Evolutionary conservation across 768 basidiomycete species (phyloP).

Genomic region (Hypsizygus marmoreus): DNA sequence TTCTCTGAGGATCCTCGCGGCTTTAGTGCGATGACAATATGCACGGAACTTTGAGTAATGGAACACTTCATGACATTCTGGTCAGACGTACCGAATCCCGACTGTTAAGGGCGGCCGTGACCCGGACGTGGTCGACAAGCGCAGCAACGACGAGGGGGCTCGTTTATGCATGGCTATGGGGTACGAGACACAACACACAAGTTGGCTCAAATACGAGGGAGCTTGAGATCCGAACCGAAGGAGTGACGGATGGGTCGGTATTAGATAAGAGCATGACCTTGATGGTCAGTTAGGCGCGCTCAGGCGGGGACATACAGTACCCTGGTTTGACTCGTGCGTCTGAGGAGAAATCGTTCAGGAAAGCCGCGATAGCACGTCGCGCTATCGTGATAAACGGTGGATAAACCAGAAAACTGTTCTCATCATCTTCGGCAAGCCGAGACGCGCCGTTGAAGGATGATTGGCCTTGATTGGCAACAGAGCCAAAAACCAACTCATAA

Average conservation of each 20-base stretch:
- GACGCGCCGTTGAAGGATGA: slow-evolving; percentile 9
- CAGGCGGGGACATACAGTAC: not conserved
- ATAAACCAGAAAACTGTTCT: too few relatives aligned
- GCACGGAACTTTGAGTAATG: not conserved
- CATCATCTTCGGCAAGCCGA: too few relatives aligned
- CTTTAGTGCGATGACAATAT: slow-evolving; percentile 27
- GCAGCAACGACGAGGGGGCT: slow-evolving; percentile 1
- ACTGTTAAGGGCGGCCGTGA: slow-evolving; percentile 24
- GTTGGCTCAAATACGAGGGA: slow-evolving; percentile 8
- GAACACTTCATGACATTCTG: too few relatives aligned
- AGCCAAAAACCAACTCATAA: too few relatives aligned
- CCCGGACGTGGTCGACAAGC: slow-evolving; percentile 5
- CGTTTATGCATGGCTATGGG: slow-evolving; percentile 8
- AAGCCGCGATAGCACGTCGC: not conserved
- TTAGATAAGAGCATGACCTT: slow-evolving; percentile 9
- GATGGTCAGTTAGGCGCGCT: slow-evolving; percentile 7
- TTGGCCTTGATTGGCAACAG: slow-evolving; percentile 12
- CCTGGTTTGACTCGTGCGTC: slow-evolving; percentile 1
- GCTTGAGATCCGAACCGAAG: slow-evolving; percentile 15
- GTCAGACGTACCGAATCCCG: slow-evolving; percentile 38
- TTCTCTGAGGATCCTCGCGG: slow-evolving; percentile 75
- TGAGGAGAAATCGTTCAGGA: not conserved
- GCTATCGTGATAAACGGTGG: too few relatives aligned
- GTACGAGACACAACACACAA: not conserved
- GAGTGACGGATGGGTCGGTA: slow-evolving; percentile 9